A percentile compares a stretch with the other conserved stretches of the same genome.
Evolutionary conservation across 257 asterid genomes (phyloP).

Genomic region (Jacaranda mimosifolia): DNA sequence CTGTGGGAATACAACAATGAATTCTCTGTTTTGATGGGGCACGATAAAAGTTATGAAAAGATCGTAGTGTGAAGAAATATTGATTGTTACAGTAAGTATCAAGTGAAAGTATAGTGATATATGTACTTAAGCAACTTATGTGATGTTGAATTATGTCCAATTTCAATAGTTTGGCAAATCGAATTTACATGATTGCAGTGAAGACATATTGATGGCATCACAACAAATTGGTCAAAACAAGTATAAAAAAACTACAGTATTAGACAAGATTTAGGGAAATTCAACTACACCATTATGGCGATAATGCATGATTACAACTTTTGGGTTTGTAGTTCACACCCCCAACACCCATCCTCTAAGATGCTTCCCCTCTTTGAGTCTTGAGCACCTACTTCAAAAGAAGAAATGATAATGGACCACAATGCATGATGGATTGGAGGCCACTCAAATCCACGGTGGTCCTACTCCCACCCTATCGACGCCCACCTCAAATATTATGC

Average conservation of each 20-base stretch:
- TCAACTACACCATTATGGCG: not conserved
- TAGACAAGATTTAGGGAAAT: too few relatives aligned
- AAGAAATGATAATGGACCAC: not conserved
- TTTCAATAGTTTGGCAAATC: too few relatives aligned
- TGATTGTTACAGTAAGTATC: too few relatives aligned
- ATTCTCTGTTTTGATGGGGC: too few relatives aligned
- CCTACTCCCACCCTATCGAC: not conserved
- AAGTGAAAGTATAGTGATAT: too few relatives aligned
- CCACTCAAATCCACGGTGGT: not conserved
- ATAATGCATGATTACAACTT: constrained; percentile 1
- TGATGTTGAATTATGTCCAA: too few relatives aligned
- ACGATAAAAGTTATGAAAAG: too few relatives aligned
- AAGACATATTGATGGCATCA: not conserved
- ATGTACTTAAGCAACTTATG: too few relatives aligned
- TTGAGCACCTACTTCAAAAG: not conserved
- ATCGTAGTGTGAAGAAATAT: too few relatives aligned
- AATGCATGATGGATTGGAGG: not conserved
- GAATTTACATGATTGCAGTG: too few relatives aligned
- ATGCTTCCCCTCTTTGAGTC: not conserved
- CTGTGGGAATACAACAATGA: too few relatives aligned
- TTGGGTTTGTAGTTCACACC: constrained; percentile 14
- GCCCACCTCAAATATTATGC: not conserved
- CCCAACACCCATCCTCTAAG: not conserved
- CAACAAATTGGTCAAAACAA: not conserved
- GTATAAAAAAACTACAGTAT: not conserved